Evolutionary conservation across 176 grass and related monocot species (phyloP).

Genomic region (Thalia dealbata): DNA sequence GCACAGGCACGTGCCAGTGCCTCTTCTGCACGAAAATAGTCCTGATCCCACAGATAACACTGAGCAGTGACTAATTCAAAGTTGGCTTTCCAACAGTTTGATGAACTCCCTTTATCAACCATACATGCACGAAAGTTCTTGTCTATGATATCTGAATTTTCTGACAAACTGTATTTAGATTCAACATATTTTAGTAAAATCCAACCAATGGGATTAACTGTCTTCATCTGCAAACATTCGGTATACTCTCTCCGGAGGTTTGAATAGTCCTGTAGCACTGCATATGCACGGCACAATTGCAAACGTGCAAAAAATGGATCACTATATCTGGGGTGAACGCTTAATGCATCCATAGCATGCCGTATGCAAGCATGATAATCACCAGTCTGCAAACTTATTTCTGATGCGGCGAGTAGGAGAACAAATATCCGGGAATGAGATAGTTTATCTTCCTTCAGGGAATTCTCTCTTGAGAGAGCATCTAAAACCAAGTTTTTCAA

Average conservation of each 20-base stretch:
- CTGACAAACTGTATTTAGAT: conserved; percentile 51
- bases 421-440: conserved; percentile 39
- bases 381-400: conserved; percentile 61
- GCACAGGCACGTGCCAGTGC: conserved; percentile 55
- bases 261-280: conserved; percentile 33
- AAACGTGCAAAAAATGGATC: conserved; percentile 69
- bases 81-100: conserved; percentile 47
- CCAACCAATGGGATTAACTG: conserved; percentile 62
- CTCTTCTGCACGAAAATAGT: conserved; percentile 64
- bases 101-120: conserved; percentile 35
- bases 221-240: conserved; percentile 54
- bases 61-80: conserved; percentile 76
- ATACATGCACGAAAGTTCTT: conserved; percentile 37
- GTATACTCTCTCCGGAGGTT: conserved; percentile 59
- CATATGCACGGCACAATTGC: conserved; percentile 74
- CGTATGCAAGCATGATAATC: conserved; percentile 39
- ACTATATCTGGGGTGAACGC: conserved; percentile 19
- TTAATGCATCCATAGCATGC: conserved; percentile 46
- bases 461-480: conserved; percentile 39
- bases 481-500: conserved; percentile 51
- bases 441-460: conserved; percentile 27
- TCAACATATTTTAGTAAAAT: conserved; percentile 71
- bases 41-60: conserved; percentile 47
- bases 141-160: conserved; percentile 46
- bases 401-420: conserved; percentile 63